Base-by-base conservation (phyloP, 495 filamentous ascomycete species). In the Aspergillus cavernicola region DNA sequence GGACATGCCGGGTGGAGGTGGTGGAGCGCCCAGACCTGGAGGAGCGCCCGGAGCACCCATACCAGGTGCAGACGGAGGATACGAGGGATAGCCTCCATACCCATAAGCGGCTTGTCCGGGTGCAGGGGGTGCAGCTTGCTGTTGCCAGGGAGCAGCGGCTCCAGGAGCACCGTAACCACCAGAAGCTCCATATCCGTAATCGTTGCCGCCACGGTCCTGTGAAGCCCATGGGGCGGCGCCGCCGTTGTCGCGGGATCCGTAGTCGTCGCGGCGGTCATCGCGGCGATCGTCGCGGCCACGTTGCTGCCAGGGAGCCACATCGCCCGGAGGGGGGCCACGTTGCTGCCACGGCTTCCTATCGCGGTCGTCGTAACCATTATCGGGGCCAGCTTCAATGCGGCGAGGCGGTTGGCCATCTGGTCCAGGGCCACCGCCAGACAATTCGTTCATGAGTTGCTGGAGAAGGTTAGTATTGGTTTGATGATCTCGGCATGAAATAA, bases 381-480 rank as follows among this genome's bases (percentile, higher is more conserved):
- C 78, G 50, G 90, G 87, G 19, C 89, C 90, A 38, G 85, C 89
- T 78, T 97, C 93, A 59, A 97, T 95, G 52, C 85, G 88, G 59
- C 86, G 86, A 60, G 87, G 84, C 42, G 81, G 80, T 40, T 85
- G 80, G 33, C 79, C 83, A 55, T 78, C 76, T 31, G 81, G 78
- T 33, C 79, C 77, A 43, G 82, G 73, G n/a, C 72, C 77, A 56
- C 85, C 86, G 50, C 90, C 91, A 60, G 87, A 90, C 53, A 98
- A 78, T 80, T 97, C 93, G 82, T 92, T 85, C 90, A 98, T 95
- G 66, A 98, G 89, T 88, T 92, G 87, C 89, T 95, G 52, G 35
- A 40, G 51, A 66, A 81, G 66, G 69, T 69, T 43, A 26, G 5
- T 18, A 47, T 19, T 12, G 22, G 12, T 29, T n/a, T 12, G 18